Base-by-base conservation (phyloP, 805 yeast genomes). In the Barnettozyma californica region DNA sequence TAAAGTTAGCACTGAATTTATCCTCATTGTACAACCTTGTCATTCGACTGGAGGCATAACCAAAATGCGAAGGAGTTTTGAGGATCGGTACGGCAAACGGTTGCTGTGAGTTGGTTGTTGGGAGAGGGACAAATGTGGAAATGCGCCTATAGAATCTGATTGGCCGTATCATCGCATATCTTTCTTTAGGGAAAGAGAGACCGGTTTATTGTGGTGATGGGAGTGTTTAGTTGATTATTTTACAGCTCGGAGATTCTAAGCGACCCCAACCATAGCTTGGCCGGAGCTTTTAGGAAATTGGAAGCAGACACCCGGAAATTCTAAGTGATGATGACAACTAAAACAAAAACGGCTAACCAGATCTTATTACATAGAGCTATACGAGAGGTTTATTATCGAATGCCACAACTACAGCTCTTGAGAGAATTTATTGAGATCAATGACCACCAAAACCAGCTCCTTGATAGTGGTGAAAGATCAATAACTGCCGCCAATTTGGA, bases 11-110 rank as follows among this genome's bases (percentile, higher is more conserved):
- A 45, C 79, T 77, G 65, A 78, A 85, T 41, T 80, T 71, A 67
- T 92, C 99, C 65, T 92, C 98, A 65, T 92, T 94, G 59, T 77
- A 76, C 34, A 76, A 55, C 49, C 98, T 72, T 62, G 82, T 88
- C 50, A 87, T 85, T 45, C 99, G 73, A 42, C 86, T 80, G 0
- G 89, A 65, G 53, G 70, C 76, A 68, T 91, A 95, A 3, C 99
- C 99, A 27, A 88, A 57, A 35, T 61, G 64, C 4, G 65, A 57
- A 2, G 95, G 94, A 6, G 84, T 82, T 55, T 78, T 81, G 23
- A 76, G 45, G 43, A 64, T 47, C 23, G 61, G 59, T 13, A 64
- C 54, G 41, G 57, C 60, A 9, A 31, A 35, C 13, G 19, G 37
- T 5, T 20, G 48, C n/a, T 20, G 39, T 9, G 34, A 16, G 6